Evolutionary conservation across 2,329 filamentous ascomycete species (phyloP), one percentile per base, ranked within the genome.

Genomic region (Aspergillus sp.): DNA sequence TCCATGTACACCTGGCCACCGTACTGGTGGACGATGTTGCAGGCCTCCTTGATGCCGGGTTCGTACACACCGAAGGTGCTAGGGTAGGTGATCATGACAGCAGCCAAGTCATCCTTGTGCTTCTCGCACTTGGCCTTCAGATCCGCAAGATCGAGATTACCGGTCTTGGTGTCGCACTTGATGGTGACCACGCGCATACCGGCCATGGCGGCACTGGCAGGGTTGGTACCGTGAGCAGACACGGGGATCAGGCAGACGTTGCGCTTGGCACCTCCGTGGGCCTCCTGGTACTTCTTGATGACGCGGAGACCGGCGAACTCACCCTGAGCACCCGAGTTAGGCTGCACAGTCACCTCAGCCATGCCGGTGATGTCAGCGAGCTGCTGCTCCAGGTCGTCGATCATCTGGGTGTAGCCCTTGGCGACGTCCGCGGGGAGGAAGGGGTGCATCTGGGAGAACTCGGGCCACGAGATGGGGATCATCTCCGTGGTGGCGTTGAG

Each of bases 1-100:
- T 97, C 93, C 93, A 97, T 96, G 79, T 96, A 97, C 14, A 97
- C 93, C 68, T 95, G 90, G 9, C 93, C 93, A 48, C 93, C 93
- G 67, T 95, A 79, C 58, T 88, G 74, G 75, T 97, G 93, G 16
- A 97, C 90, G 26, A 95, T 78, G 50, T 90, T 78, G 73, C 91
- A 96, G 14, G 87, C 91, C 67, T 88, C 83, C 77, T 91, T 94
- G 70, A 96, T 84, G 59, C 86, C 82, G 2, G 92, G 92, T 78
- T 97, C 93, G 67, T 95, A 97, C 26, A 97, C 90, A 69, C 93
- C 93, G 61, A 88, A 97, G 0, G 93, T 97, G 71, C 88, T 94
- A 30, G 93, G 93, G 70, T 97, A 97, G 2, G 93, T 97, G 65
- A 97, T 83, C 93, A 96, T 96, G 73, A 96, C 93, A 47, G 92